A percentile compares a stretch with the other conserved stretches of the same genome.
These are phyloP conservation scores for Botrytis aclada DNA, from an alignment of 2,329 filamentous ascomycete species.

Conservation along the genomic window DNA sequence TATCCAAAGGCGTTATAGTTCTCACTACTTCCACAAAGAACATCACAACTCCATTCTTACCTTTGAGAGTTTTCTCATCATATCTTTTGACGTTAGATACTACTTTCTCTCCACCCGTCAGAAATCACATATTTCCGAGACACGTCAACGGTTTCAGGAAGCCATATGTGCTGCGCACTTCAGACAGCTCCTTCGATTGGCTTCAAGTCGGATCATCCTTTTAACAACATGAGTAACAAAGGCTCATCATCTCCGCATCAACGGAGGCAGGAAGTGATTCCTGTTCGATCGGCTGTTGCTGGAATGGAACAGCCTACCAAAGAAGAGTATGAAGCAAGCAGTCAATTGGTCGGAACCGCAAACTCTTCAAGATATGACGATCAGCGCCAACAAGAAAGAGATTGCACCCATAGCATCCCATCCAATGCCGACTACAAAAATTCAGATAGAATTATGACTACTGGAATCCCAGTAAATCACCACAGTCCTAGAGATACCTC, in stretches of 20 bases:
- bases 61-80: not conserved
- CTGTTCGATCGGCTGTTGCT: conserved; percentile 25
- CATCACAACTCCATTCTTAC: not conserved
- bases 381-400: conserved; percentile 18
- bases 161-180: conserved; percentile 32
- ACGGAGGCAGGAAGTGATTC: conserved; percentile 28
- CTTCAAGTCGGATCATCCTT: conserved; percentile 34
- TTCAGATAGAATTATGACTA: conserved; percentile 24
- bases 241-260: conserved; percentile 24
- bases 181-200: conserved; percentile 28
- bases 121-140: not conserved
- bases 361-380: conserved; percentile 22
- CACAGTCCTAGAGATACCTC: conserved; percentile 26
- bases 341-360: conserved; percentile 30
- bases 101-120: not conserved
- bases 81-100: not conserved
- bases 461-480: conserved; percentile 21
- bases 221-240: conserved; percentile 29
- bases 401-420: conserved; percentile 22
- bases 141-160: not conserved
- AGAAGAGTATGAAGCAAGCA: conserved; percentile 32
- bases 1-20: not conserved
- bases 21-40: not conserved
- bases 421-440: conserved; percentile 24
- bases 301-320: conserved; percentile 28